phyloP scores from a whole-genome alignment of 345 rosid genomes.

The Psidium friedrichsthalianum region DNA sequence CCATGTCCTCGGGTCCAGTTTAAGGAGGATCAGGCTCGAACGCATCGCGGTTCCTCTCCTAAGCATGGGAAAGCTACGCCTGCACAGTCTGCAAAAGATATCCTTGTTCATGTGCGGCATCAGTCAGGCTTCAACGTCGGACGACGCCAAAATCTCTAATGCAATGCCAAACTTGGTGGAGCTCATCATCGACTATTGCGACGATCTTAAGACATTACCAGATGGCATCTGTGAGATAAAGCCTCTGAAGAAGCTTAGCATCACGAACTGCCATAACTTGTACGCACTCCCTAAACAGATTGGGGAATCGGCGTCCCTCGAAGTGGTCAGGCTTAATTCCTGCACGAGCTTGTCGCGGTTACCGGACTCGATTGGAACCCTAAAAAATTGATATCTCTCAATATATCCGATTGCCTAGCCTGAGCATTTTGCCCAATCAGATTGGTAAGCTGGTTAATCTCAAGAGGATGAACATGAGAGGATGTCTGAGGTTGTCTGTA shows the following conservation, averaged over 20 bases:
- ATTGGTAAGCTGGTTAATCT: slow-evolving; percentile 30
- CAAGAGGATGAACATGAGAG: slow-evolving; percentile 33
- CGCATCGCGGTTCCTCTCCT: slow-evolving; percentile 12
- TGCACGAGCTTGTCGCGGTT: slow-evolving; percentile 26
- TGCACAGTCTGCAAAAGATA: slow-evolving; percentile 24
- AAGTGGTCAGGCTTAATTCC: slow-evolving; percentile 27
- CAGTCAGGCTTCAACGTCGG: slow-evolving; percentile 12
- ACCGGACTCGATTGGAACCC: slow-evolving; percentile 22
- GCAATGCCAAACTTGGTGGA: slow-evolving; percentile 28
- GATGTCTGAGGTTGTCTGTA: slow-evolving; percentile 15
- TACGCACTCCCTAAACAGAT: slow-evolving; percentile 26
- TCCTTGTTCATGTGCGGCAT: slow-evolving; percentile 36
- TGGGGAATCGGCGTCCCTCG: slow-evolving; percentile 19
- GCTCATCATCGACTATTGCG: slow-evolving; percentile 35
- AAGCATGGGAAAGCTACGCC: background rate
- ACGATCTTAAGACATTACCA: slow-evolving; percentile 26
- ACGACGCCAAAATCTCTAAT: background rate
- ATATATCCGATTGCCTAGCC: slow-evolving; percentile 30
- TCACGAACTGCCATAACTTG: slow-evolving; percentile 46
- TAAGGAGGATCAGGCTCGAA: slow-evolving; percentile 56
- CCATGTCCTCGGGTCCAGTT: slow-evolving; percentile 16
- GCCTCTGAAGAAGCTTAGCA: slow-evolving; percentile 18
- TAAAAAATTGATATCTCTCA: slow-evolving; percentile 20
- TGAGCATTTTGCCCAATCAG: slow-evolving; percentile 24
- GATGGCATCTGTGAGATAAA: slow-evolving; percentile 15